phyloP scores from a whole-genome alignment of 2,329 filamentous ascomycete species.

The Coniochaeta hoffmannii region DNA sequence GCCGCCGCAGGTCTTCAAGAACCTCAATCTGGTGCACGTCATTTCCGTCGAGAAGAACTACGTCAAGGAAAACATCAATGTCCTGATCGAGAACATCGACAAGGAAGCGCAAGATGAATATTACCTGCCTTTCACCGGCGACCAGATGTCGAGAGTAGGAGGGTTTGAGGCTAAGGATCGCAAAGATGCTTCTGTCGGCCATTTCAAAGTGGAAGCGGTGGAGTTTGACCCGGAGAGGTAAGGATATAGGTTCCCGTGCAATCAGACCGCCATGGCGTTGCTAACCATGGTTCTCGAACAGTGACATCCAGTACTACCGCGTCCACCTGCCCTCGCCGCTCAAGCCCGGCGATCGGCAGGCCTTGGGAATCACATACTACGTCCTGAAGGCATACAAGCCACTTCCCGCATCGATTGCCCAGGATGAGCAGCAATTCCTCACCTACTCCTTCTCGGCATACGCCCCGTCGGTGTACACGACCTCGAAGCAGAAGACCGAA shows the following conservation, averaged over 20 bases:
- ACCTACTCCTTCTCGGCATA: constrained; percentile 82
- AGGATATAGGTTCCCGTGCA: constrained; percentile 6
- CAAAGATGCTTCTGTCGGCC: constrained; percentile 62
- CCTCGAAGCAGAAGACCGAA: constrained; percentile 93
- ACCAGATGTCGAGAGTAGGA: constrained; percentile 69
- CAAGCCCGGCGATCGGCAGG: constrained; percentile 69
- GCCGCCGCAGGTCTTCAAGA: constrained; percentile 88
- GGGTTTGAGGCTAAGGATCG: constrained; percentile 89
- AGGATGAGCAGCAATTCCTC: constrained; percentile 81
- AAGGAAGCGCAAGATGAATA: constrained; percentile 78
- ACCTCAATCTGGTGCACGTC: constrained; percentile 81
- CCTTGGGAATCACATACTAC: constrained; percentile 79
- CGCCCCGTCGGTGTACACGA: constrained; percentile 73
- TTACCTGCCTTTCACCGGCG: constrained; percentile 77
- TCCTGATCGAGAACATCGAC: constrained; percentile 86
- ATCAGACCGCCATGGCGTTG: background rate
- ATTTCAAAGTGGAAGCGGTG: constrained; percentile 63
- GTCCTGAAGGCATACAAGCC: constrained; percentile 72
- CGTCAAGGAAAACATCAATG: constrained; percentile 82
- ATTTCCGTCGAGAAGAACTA: constrained; percentile 93
- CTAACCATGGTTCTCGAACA: constrained; percentile 21
- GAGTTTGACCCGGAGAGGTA: constrained; percentile 56
- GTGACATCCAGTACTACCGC: constrained; percentile 73
- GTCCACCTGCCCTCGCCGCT: constrained; percentile 73
- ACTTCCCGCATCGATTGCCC: constrained; percentile 74